Evolutionary conservation across 768 basidiomycete genomes (phyloP), one percentile per base, ranked within the genome.

Genomic region (Amylocystis lapponica): DNA sequence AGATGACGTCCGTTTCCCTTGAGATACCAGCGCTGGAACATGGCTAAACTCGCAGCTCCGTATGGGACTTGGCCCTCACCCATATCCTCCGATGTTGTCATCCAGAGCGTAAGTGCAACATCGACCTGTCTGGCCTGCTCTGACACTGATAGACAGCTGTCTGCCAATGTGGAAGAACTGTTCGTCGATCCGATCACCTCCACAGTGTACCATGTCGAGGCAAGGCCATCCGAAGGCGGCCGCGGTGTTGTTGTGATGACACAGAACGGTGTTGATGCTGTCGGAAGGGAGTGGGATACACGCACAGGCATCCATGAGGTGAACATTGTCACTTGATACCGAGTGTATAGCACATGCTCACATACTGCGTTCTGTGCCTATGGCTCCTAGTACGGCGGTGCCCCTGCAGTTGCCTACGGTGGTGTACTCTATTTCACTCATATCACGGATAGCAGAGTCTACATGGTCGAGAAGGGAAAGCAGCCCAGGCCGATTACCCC

Each of bases 381-480:
- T 6, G 4, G 20, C 12, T 5, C 26, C 16, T 19, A 56, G 57
- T 86, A 86, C 40, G 85, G 86, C 0, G 86, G 86, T 11, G 76
- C 70, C 2, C 64, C 79, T 2, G 78, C 78, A 1, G 68, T 74
- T 16, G 77, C 76, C 1, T 61, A 74, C 45, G 66, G 65, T 30
- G 72, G 68, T 6, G 59, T 66, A 10, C 61, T 75, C 7, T 79
- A 80, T 61, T 87, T 85, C 57, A 81, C 81, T 3, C 66, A 81
- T 56, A 61, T 69, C 23, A 41, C 40, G 11, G 78, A 81, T 57
- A 71, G 72, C 2, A 65, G 77, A 10, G 66, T 84, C 0, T 86
- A 83, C 54, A 54, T 57, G 8, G 52, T 72, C 33, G 39, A 62
- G n/a, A 59, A 33, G 45, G 66, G 47, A 1, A 57, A 47, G 6